Percentiles rank a stretch among this genome's conserved stretches.
phyloP scores from a whole-genome alignment of 208 protist genomes.

The Trypanosoma scelopori region DNA sequence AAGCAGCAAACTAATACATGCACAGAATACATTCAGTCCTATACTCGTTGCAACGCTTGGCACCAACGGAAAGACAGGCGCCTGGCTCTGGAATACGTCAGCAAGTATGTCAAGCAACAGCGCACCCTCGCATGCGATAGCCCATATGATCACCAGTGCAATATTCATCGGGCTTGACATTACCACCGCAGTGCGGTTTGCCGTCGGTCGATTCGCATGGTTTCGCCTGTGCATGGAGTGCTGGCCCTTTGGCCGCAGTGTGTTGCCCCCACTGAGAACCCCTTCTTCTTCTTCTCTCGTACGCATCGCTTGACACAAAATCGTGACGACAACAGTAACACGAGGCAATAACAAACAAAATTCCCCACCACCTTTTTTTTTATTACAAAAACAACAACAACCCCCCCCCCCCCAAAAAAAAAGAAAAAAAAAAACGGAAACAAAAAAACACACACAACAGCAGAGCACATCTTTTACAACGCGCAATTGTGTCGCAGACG shows the following conservation, averaged over 20 bases:
- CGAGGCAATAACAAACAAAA: too few relatives aligned
- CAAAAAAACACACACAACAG: too few relatives aligned
- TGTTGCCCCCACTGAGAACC: background rate
- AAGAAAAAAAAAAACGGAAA: too few relatives aligned
- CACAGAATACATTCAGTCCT: conserved; percentile 38
- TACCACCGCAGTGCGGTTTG: conserved; percentile 5
- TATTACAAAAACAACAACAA: too few relatives aligned
- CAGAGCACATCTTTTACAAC: too few relatives aligned
- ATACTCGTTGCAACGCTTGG: conserved; percentile 37
- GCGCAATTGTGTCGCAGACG: too few relatives aligned
- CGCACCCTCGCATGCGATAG: conserved; percentile 31
- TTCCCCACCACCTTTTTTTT: too few relatives aligned
- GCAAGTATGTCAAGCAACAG: conserved; percentile 55
- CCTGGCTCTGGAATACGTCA: conserved; percentile 67
- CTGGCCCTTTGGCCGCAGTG: background rate
- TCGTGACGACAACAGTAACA: too few relatives aligned
- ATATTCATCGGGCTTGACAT: conserved; percentile 34
- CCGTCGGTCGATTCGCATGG: background rate
- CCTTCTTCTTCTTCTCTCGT: background rate
- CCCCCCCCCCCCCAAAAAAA: too few relatives aligned
- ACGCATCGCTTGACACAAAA: too few relatives aligned
- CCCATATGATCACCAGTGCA: conserved; percentile 48
- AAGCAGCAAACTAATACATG: conserved; percentile 35
- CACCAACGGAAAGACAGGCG: conserved; percentile 40
- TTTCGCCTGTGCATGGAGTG: background rate